phyloP scores from a whole-genome alignment of 139 green algal genomes.

The Pleodorina starrii region DNA sequence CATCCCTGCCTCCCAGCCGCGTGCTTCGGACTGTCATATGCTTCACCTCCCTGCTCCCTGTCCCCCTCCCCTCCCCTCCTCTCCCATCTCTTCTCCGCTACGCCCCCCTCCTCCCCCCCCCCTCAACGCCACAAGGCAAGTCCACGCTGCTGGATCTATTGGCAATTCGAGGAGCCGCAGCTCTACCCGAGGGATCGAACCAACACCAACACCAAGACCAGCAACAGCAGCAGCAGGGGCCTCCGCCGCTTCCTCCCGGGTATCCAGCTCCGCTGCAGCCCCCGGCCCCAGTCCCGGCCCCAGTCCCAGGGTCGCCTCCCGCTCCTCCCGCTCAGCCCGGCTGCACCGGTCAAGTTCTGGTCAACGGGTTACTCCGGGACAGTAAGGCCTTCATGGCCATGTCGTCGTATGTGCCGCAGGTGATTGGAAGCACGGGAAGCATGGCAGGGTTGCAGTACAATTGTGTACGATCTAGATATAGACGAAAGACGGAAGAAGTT shows the following conservation, averaged over 20 bases:
- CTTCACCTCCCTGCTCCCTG: too few species aligned
- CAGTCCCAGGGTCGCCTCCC: neutral
- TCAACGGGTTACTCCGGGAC: conserved; percentile 45
- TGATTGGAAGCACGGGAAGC: too few species aligned
- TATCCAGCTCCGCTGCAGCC: too few species aligned
- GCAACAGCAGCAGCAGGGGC: neutral
- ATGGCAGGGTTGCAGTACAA: too few species aligned
- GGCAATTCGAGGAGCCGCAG: conserved; percentile 27
- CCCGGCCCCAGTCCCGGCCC: neutral
- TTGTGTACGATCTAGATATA: too few species aligned
- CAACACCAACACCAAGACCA: neutral
- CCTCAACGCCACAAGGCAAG: conserved; percentile 58
- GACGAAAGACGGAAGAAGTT: too few species aligned
- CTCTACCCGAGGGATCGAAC: neutral
- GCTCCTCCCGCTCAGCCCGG: neutral
- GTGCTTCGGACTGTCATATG: too few species aligned
- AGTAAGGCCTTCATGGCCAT: conserved; percentile 29
- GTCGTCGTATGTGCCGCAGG: conserved; percentile 66
- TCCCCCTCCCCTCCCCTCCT: too few species aligned
- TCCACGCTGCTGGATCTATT: conserved; percentile 74
- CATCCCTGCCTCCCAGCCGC: too few species aligned
- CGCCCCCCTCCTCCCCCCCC: neutral
- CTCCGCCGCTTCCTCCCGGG: neutral
- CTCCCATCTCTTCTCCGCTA: too few species aligned
- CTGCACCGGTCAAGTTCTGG: conserved; percentile 45